Percentiles rank a stretch among this genome's conserved stretches.
Evolutionary conservation across 306 rosid species (phyloP).

Genomic region (Glycyrrhiza uralensis): DNA sequence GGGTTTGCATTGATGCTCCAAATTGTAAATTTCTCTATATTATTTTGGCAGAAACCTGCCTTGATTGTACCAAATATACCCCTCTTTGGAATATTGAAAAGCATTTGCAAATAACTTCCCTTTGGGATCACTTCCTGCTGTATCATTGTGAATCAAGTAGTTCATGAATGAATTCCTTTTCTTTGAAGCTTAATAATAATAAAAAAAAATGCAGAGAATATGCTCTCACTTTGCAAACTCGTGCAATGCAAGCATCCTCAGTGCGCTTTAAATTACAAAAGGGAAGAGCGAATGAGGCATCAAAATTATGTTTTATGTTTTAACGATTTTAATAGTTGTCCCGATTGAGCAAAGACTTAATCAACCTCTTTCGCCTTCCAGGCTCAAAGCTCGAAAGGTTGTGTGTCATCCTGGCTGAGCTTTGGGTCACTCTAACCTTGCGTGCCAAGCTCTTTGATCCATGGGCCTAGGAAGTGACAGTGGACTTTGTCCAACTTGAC

Average conservation of each 20-base stretch:
- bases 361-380: too few relatives aligned
- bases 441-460: too few relatives aligned
- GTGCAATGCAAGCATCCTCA: conserved; percentile 8
- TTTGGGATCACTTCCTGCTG: conserved; percentile 19
- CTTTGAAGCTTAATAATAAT: not conserved
- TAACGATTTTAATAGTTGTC: too few relatives aligned
- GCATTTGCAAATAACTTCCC: conserved; percentile 10
- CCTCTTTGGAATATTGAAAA: conserved; percentile 26
- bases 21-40: conserved; percentile 40
- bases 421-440: too few relatives aligned
- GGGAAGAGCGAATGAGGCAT: not conserved
- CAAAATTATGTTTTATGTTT: too few relatives aligned
- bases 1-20: conserved; percentile 18
- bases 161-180: not conserved
- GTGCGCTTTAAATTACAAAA: not conserved
- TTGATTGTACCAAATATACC: conserved; percentile 27
- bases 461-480: too few relatives aligned
- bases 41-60: conserved; percentile 36
- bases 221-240: not conserved
- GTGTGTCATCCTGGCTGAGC: too few relatives aligned
- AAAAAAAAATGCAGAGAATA: conserved; percentile 6
- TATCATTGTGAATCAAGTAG: not conserved
- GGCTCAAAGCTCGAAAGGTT: too few relatives aligned
- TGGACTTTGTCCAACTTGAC: too few relatives aligned
- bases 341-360: too few relatives aligned